A percentile compares a stretch with the other conserved stretches of the same genome.
Evolutionary conservation across 2,329 filamentous ascomycete genomes (phyloP).

Genomic region (Orbilia oligospora): DNA sequence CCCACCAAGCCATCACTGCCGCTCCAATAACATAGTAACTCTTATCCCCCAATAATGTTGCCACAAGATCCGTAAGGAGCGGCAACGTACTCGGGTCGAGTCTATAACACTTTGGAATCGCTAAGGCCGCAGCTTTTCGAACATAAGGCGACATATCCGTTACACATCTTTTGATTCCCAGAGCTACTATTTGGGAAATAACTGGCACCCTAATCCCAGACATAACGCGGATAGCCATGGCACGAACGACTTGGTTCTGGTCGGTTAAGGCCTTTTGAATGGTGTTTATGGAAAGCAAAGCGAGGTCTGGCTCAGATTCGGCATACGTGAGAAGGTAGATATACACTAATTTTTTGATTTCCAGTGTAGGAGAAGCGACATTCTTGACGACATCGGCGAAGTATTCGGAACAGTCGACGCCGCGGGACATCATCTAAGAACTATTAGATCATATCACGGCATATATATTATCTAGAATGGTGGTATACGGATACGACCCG

Average conservation of each 20-base stretch:
- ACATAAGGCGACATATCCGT: slow-evolving; percentile 96
- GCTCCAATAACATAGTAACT: slow-evolving; percentile 98
- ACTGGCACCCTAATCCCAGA: slow-evolving; percentile 96
- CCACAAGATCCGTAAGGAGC: slow-evolving; percentile 85
- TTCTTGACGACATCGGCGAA: slow-evolving; percentile 99
- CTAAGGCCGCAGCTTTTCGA: slow-evolving; percentile 89
- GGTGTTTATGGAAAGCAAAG: slow-evolving; percentile 96
- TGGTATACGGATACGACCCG: slow-evolving; percentile 82
- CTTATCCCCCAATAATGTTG: slow-evolving; percentile 84
- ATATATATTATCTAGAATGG: neutral
- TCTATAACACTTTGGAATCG: slow-evolving; percentile 95
- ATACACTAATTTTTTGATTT: slow-evolving; percentile 98
- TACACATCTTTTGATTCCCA: slow-evolving; percentile 93
- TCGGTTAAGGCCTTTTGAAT: slow-evolving; percentile 98
- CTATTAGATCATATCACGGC: neutral
- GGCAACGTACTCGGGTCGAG: slow-evolving; percentile 88
- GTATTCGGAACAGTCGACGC: slow-evolving; percentile 88
- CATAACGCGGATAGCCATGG: slow-evolving; percentile 95
- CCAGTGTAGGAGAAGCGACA: slow-evolving; percentile 90
- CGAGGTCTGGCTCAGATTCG: slow-evolving; percentile 94
- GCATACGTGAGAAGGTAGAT: slow-evolving; percentile 98
- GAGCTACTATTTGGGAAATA: slow-evolving; percentile 95
- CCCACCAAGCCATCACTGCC: slow-evolving; percentile 88
- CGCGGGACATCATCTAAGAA: slow-evolving; percentile 91
- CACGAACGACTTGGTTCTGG: slow-evolving; percentile 88